Conservation (phyloP, 2,329 filamentous ascomycete species). For the Neurospora sp. region DNA sequence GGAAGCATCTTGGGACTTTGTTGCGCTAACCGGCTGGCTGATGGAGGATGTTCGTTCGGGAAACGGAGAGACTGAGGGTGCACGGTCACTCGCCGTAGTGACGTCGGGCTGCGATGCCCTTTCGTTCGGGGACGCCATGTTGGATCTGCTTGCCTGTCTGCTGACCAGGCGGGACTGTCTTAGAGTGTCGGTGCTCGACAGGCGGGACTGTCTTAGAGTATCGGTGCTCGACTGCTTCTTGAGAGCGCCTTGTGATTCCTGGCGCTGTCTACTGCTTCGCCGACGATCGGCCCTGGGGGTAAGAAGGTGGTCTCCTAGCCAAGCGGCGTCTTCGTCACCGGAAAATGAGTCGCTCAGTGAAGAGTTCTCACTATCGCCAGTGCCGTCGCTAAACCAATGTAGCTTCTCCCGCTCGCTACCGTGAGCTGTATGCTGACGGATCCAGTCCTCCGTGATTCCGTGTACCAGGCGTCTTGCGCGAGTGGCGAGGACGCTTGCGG, state of each 20-base stretch:
- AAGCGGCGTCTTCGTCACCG: conserved; percentile 33
- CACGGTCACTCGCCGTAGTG: conserved; percentile 9
- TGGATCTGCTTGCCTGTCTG: conserved; percentile 9
- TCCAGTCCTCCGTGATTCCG: conserved; percentile 75
- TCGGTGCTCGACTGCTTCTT: conserved; percentile 45
- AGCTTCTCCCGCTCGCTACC: conserved; percentile 59
- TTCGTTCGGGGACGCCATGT: conserved; percentile 19
- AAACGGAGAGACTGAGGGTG: background rate
- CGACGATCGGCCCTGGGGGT: conserved; percentile 36
- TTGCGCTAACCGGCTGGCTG: conserved; percentile 21
- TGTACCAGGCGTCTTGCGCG: conserved; percentile 48
- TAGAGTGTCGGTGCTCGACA: conserved; percentile 48
- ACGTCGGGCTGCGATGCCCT: conserved; percentile 9
- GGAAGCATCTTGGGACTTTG: conserved; percentile 22
- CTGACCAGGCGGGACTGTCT: conserved; percentile 27
- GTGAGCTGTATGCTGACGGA: conserved; percentile 70
- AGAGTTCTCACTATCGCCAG: conserved; percentile 63
- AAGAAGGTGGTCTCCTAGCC: conserved; percentile 36
- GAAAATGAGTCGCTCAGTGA: conserved; percentile 59
- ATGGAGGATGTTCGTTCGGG: conserved; percentile 1
- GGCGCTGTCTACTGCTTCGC: conserved; percentile 19
- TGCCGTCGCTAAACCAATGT: conserved; percentile 77
- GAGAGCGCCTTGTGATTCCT: conserved; percentile 28
- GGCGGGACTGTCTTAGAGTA: conserved; percentile 36
- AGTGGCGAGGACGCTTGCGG: conserved; percentile 54